Base-by-base conservation (phyloP, 148 eudicot species). In the Vaccinium vitisidaea region DNA sequence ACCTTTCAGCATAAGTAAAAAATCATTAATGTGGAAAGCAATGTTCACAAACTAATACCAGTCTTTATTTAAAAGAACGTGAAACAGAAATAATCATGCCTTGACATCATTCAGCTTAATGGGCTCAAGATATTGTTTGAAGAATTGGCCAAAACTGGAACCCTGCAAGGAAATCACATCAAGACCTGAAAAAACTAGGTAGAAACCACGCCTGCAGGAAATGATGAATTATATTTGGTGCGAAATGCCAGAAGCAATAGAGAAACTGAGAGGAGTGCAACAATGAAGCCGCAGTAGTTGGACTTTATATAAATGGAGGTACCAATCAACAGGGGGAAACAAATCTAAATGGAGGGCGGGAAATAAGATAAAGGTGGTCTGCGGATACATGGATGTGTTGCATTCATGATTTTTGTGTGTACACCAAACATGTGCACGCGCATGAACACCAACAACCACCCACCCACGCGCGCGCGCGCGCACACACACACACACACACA, bases 141-240 rank as follows among this genome's bases (percentile, higher is more conserved):
- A 97, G 85, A 97, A 97, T 86, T 95, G 98, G 79, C 99, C 99
- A 86, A 97, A 84, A 88, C 98, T 97, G 85, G 98, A 97, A 88
- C 99, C 98, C 99, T 97, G 90, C 82, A 63, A 70, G 83, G 74
- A 86, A 82, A 84, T 53, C 73, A 86, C 39, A 67, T 59, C 48
- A 21, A 36, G n/a, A 55, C 65, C 16, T n/a, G 43, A 50, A 81
- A 61, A 77, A 71, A 39, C n/a, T 43, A 77, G 14, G 54, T 25
- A 27, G 75, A 83, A 67, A 49, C 55, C 21, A 79, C 56, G 69
- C 16, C 8, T 6, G 4, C 19, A 83, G 39, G 81, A 52, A 78
- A 81, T 25, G 27, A 71, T 69, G 61, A 49, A 69, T 16, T 36
- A 9, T 70, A 25, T 4, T 52, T 16, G 32, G 52, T 2, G 19